Base-by-base conservation (phyloP, 2,329 filamentous ascomycete species). In the Pseudocercospora fuligena region DNA sequence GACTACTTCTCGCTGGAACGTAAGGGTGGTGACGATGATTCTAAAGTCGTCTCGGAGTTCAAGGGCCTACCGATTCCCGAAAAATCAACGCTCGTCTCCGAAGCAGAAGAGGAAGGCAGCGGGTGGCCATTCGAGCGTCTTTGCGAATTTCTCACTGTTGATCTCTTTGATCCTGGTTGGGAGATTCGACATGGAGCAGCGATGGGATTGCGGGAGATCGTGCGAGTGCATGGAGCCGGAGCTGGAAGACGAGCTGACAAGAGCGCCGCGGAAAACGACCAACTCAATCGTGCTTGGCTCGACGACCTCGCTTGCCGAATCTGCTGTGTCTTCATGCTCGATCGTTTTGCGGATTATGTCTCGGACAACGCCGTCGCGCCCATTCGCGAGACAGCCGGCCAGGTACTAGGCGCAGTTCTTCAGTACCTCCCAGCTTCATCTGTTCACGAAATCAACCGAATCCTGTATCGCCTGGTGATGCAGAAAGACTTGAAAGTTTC, bases 281-380 rank as follows among this genome's bases (percentile, higher is more conserved):
- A 80, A 1, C 83, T 92, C 53, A 99, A 98, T 74, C 88, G 90
- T 68, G 87, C 85, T 76, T 99, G 93, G 93, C 87, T 99, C 21
- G 92, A 98, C 75, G 94, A 99, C 75, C 85, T 99, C 60, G 93
- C 94, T n/a, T 97, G 94, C 75, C 91, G 95, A 27, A 86, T 99
- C 58, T 94, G 94, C 79, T 97, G 92, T 77, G 94, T 99, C 61
- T 90, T 99, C 74, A 97, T 99, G 89, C 88, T 99, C 16, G 95
- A 99, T 80, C 90, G 94, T 61, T 99, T 99, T 76, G 96, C 94
- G 64, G 95, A 99, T 77, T 99, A 97, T 81, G 95, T 96, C 66
- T 97, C 94, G 5, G 95, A 99, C 78, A 99, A 93, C 61, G 97
- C 96, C 0, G 93, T 99, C 47, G 95, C 95, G 0, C 95, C 95